These are phyloP conservation scores for Colletotrichum viniferum DNA, from an alignment of 2,329 filamentous ascomycete species.

Conservation along the genomic window DNA sequence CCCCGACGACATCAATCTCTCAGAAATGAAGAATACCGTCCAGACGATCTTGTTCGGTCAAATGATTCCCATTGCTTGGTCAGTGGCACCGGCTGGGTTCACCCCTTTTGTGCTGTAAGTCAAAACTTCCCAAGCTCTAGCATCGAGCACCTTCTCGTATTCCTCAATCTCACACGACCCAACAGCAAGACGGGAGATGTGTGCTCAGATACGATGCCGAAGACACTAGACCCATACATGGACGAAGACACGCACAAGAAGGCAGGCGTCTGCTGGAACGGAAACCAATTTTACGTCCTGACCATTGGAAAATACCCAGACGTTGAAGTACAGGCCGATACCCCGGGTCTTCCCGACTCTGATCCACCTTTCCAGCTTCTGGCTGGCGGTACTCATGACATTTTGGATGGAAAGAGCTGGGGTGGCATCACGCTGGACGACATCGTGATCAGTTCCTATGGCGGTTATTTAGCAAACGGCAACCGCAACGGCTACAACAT, in stretches of 20 bases:
- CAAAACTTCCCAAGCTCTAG: not conserved
- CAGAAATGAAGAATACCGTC: not conserved
- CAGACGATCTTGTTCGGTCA: not conserved
- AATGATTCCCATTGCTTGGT: slow-evolving; percentile 7
- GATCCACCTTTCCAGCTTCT: not conserved
- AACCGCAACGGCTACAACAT: slow-evolving; percentile 5
- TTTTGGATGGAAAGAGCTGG: slow-evolving; percentile 2
- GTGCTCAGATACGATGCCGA: not conserved
- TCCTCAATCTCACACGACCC: not conserved
- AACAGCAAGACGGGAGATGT: not conserved
- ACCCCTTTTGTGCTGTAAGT: not conserved
- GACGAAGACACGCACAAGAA: not conserved
- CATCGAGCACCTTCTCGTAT: no score
- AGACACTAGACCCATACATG: not conserved
- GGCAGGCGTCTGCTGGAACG: not conserved
- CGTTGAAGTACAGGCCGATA: not conserved
- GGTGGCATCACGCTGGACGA: slow-evolving; percentile 4
- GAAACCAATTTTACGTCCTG: slow-evolving; percentile 3
- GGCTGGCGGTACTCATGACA: not conserved
- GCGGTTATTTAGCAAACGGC: not conserved
- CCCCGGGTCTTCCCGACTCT: not conserved
- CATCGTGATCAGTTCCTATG: slow-evolving; percentile 2
- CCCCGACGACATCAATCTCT: not conserved
- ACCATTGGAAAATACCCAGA: not conserved
- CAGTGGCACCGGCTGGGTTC: not conserved